These are phyloP conservation scores for Phytopythium delawarense DNA, from an alignment of 352 stramenopile genomes.

Conservation along the genomic window DNA sequence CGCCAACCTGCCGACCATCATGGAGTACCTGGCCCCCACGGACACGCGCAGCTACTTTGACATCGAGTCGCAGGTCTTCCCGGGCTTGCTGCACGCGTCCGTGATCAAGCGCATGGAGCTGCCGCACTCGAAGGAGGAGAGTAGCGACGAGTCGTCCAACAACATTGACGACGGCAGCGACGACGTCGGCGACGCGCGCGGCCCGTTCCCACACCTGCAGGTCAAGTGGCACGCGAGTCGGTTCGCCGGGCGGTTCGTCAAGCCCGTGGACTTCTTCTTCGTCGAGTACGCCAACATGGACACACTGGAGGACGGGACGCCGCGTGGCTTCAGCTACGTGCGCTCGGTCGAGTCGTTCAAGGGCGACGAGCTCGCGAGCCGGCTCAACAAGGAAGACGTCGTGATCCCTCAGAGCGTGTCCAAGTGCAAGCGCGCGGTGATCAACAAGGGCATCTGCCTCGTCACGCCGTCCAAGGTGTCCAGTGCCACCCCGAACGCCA, in stretches of 20 bases:
- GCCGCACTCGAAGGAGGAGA: conserved; percentile 17
- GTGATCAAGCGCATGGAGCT: conserved; percentile 82
- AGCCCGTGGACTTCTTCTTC: conserved; percentile 85
- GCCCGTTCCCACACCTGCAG: conserved; percentile 62
- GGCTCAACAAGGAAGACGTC: conserved; percentile 58
- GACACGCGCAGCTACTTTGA: conserved; percentile 74
- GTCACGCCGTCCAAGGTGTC: conserved; percentile 39
- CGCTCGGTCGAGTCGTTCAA: conserved; percentile 82
- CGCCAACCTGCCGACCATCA: conserved; percentile 67
- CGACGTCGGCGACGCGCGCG: conserved; percentile 38
- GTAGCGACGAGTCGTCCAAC: conserved; percentile 23
- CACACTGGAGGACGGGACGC: conserved; percentile 51
- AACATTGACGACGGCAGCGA: conserved; percentile 18
- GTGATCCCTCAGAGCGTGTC: conserved; percentile 69
- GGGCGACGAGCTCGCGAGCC: conserved; percentile 67
- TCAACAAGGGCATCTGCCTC: conserved; percentile 79
- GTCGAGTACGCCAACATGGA: conserved; percentile 85
- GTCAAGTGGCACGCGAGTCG: conserved; percentile 87
- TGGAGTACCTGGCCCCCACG: conserved; percentile 72
- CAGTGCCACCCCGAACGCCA: background rate
- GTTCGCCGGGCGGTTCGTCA: conserved; percentile 77
- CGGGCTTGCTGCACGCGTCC: conserved; percentile 65
- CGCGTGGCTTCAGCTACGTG: conserved; percentile 73
- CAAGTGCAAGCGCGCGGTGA: conserved; percentile 82
- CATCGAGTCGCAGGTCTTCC: conserved; percentile 81